Percentiles rank a stretch among this genome's conserved stretches.
These are phyloP conservation scores for Talaromyces trachyspermus DNA, from an alignment of 495 filamentous ascomycete genomes.

Conservation along the genomic window DNA sequence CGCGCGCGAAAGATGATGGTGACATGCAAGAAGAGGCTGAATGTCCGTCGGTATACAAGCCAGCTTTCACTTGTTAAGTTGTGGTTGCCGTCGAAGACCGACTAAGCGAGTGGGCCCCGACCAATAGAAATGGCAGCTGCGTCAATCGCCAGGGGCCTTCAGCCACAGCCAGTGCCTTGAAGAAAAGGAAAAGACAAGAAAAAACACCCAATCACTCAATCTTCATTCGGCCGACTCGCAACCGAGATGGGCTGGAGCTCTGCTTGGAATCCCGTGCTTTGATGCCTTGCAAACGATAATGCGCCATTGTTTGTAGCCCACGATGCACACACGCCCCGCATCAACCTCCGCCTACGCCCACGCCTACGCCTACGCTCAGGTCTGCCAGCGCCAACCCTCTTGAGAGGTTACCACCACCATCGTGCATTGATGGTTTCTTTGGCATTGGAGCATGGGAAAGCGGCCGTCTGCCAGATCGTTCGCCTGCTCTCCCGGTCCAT, in stretches of 20 bases:
- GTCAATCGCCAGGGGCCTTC: background rate
- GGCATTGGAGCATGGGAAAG: slow-evolving; percentile 4
- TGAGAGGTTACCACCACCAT: background rate
- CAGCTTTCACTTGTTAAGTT: slow-evolving; percentile 10
- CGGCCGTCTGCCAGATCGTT: background rate
- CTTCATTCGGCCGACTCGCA: no score
- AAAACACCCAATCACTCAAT: no score
- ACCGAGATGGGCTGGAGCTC: no score
- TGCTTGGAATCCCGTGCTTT: no score
- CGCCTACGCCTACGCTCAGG: background rate
- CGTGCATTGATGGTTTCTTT: background rate
- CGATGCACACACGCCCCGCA: slow-evolving; percentile 9
- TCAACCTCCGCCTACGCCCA: background rate
- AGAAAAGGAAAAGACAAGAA: no score
- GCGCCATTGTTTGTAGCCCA: background rate
- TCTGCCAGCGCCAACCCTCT: background rate
- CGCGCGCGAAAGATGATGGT: background rate
- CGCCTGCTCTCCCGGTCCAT: background rate
- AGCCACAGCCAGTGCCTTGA: background rate
- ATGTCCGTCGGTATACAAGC: slow-evolving; percentile 8
- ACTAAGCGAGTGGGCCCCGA: slow-evolving; percentile 12
- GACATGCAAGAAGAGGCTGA: background rate
- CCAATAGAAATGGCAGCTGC: slow-evolving; percentile 5
- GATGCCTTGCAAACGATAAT: no score
- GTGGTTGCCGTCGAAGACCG: slow-evolving; percentile 5